Evolutionary conservation across 805 yeast genomes (phyloP).

Genomic region (Teunomyces stri): DNA sequence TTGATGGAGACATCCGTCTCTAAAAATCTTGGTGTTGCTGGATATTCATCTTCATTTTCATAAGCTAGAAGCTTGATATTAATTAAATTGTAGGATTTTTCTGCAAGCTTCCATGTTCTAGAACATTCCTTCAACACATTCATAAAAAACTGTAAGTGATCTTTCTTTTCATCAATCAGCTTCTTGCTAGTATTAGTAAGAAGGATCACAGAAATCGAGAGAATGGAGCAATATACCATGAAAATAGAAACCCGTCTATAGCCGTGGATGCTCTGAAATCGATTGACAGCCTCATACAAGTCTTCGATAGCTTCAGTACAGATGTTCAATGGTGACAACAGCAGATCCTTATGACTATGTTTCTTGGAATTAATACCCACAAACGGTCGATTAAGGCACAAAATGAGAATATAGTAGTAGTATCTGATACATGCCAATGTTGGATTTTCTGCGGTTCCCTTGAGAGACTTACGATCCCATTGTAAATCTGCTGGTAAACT

Average conservation of each 20-base stretch:
- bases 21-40: background rate
- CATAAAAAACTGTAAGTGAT: constrained; percentile 38
- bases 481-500: constrained; percentile 46
- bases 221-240: constrained; percentile 47
- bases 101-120: constrained; percentile 47
- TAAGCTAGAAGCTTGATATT: constrained; percentile 28
- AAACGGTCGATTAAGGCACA: constrained; percentile 63
- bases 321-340: constrained; percentile 30
- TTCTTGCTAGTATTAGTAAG: constrained; percentile 29
- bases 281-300: constrained; percentile 34
- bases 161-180: constrained; percentile 23
- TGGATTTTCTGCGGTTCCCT: constrained; percentile 48
- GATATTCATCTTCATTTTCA: constrained; percentile 8
- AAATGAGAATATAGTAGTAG: constrained; percentile 54
- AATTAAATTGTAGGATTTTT: constrained; percentile 42
- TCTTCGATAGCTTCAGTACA: constrained; percentile 43
- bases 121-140: constrained; percentile 40
- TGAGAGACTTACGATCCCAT: constrained; percentile 47
- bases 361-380: constrained; percentile 34
- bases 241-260: constrained; percentile 42
- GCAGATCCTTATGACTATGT: constrained; percentile 11
- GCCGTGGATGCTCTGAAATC: constrained; percentile 40
- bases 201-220: constrained; percentile 42
- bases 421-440: constrained; percentile 52
- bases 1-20: background rate